Base-by-base conservation (phyloP, 805 yeast genomes). In the Saccharomycodes ludwigii region DNA sequence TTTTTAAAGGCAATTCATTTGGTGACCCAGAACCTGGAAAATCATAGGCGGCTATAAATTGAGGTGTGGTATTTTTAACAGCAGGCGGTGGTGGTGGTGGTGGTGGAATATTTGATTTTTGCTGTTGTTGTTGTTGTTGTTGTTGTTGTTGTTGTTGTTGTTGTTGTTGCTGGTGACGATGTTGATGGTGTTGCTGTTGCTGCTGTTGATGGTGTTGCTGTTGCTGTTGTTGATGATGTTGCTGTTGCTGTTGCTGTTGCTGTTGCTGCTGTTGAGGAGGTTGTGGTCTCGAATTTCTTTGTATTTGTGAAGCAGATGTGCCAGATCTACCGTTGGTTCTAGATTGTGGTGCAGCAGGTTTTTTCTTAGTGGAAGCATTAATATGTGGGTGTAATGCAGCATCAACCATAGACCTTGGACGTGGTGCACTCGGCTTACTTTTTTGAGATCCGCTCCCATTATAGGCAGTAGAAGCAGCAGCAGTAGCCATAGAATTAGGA, bases 11-110 rank as follows among this genome's bases (percentile, higher is more conserved):
- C 37, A 86, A 63, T 44, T 76, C 85, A 6, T 91, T 76, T 1
- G 94, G 76, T 10, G 77, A 68, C 12, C 88, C 91, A 1, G 85
- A 71, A 5, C 95, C 96, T 14, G 76, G 79, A 55, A 81, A 88
- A 44, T 85, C 95, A 50, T 80, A 88, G 23, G 83, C 71, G 0
- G 94, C 97, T 46, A 73, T 75, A 53, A 65, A 91, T 3, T 81
- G 77, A 18, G 95, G 95, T 48, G 61, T 71, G 32, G 75, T 65
- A 1, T 85, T 80, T 34, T 64, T 59, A 3, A 70, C 66, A 4
- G 65, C 58, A 1, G 76, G 65, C 2, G 79, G 73, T 2, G 85
- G 77, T 4, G 84, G 78, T 0, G 94, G 85, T 6, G 94, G 85
- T 2, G 86, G 82, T 1, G 77, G 54, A 39, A 16, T 46, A 27